Evolutionary conservation across 2,329 filamentous ascomycete genomes (phyloP).

Genomic region (Mariannaea elegans): DNA sequence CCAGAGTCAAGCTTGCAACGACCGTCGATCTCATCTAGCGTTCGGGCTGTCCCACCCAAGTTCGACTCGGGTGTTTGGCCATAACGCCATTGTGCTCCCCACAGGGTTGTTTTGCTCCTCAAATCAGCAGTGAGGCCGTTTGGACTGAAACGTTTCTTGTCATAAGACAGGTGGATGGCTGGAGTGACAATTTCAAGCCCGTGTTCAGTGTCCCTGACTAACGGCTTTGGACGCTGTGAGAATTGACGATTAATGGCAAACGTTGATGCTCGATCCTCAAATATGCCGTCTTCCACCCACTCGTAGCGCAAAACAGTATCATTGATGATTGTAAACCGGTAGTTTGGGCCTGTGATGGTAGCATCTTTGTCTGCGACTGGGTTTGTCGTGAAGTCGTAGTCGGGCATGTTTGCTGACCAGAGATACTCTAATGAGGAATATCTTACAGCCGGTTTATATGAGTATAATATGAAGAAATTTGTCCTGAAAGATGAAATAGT

Average conservation of each 20-base stretch:
- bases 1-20: slow-evolving; percentile 59
- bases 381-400: neutral
- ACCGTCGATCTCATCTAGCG: slow-evolving; percentile 63
- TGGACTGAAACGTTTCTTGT: slow-evolving; percentile 64
- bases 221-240: slow-evolving; percentile 52
- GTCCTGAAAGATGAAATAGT: too few species aligned
- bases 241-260: slow-evolving; percentile 64
- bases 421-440: too few species aligned
- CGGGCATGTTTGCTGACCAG: too few species aligned
- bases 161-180: slow-evolving; percentile 64
- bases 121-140: slow-evolving; percentile 57
- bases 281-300: slow-evolving; percentile 66
- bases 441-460: too few species aligned
- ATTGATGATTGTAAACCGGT: slow-evolving; percentile 68
- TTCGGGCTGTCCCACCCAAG: slow-evolving; percentile 60
- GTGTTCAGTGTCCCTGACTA: slow-evolving; percentile 54
- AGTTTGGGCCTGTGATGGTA: slow-evolving; percentile 45
- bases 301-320: slow-evolving; percentile 67
- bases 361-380: slow-evolving; percentile 28
- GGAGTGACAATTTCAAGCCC: slow-evolving; percentile 64
- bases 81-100: slow-evolving; percentile 56
- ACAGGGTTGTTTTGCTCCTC: slow-evolving; percentile 51
- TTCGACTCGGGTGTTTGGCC: slow-evolving; percentile 50
- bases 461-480: too few species aligned
- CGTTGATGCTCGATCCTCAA: slow-evolving; percentile 69